phyloP scores from a whole-genome alignment of 2,329 filamentous ascomycete species.

The Westerdykella aurantiaca region DNA sequence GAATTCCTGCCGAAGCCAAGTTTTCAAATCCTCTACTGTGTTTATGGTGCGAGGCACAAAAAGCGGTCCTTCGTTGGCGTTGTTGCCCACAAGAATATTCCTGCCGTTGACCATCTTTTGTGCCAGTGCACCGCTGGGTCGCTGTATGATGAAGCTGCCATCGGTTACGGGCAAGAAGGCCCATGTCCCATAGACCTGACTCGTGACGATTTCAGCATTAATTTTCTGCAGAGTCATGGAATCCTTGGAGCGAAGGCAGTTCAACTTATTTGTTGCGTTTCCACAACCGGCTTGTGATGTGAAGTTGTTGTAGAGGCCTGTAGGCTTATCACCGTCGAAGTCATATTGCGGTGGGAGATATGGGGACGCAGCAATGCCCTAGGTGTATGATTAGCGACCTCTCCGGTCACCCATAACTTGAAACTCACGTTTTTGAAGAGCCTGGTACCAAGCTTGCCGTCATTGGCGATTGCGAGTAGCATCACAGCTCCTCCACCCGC shows the following conservation, averaged over 20 bases:
- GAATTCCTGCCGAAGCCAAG: constrained; percentile 37
- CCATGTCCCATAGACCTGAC: constrained; percentile 39
- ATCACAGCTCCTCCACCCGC: constrained; percentile 38
- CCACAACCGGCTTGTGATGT: constrained; percentile 31
- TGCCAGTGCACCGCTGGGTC: constrained; percentile 36
- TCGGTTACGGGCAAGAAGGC: constrained; percentile 44
- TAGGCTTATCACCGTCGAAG: constrained; percentile 44
- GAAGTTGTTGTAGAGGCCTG: constrained; percentile 45
- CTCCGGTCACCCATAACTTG: too few species aligned
- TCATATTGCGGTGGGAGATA: constrained; percentile 52
- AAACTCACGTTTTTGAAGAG: constrained; percentile 33
- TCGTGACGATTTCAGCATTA: constrained; percentile 29
- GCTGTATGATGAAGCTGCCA: constrained; percentile 34
- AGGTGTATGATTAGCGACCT: neutral
- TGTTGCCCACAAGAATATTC: constrained; percentile 38
- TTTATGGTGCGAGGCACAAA: constrained; percentile 45
- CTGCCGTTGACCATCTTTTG: constrained; percentile 36
- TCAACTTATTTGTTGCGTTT: constrained; percentile 32
- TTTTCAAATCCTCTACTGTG: constrained; percentile 37
- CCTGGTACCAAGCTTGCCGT: constrained; percentile 26
- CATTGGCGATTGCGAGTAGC: constrained; percentile 34
- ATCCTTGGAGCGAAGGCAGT: constrained; percentile 38
- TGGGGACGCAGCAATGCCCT: constrained; percentile 39
- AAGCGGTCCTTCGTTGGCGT: constrained; percentile 47
- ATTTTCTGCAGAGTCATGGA: constrained; percentile 36